Conservation (phyloP, 192 early-diverging fungal genomes). For the Coemansia erecta region DNA sequence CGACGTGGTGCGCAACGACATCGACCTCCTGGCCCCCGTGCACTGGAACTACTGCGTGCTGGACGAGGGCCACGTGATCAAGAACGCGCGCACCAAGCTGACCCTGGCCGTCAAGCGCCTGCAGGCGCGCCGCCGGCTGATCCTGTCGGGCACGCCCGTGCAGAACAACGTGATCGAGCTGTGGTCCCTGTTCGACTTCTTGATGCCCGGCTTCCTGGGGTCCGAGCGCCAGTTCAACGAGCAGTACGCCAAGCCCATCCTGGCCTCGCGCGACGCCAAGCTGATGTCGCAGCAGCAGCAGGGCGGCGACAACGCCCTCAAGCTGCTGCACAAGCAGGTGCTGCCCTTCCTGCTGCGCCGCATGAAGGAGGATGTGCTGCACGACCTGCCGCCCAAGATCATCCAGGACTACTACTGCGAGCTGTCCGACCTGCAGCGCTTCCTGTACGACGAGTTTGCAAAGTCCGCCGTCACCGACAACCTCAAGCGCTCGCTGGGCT, state of each 20-base stretch:
- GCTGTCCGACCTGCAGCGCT: constrained; percentile 82
- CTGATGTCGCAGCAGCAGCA: constrained; percentile 41
- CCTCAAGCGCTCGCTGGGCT: constrained; percentile 28
- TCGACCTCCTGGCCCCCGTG: constrained; percentile 69
- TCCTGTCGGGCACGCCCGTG: constrained; percentile 96
- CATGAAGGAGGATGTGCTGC: constrained; percentile 96
- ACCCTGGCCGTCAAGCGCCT: constrained; percentile 92
- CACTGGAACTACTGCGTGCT: constrained; percentile 94
- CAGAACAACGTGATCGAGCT: constrained; percentile 98
- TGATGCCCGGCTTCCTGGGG: constrained; percentile 98
- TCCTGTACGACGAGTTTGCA: constrained; percentile 92
- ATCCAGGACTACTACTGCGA: constrained; percentile 99
- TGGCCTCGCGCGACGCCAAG: constrained; percentile 87
- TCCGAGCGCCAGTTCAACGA: constrained; percentile 95
- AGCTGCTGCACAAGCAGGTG: constrained; percentile 94
- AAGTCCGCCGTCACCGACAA: constrained; percentile 53
- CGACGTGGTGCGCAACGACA: constrained; percentile 94
- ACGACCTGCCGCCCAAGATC: constrained; percentile 98
- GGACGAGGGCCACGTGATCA: constrained; percentile 98
- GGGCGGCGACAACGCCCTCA: constrained; percentile 63
- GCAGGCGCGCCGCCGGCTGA: constrained; percentile 81
- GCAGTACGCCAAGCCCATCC: constrained; percentile 88
- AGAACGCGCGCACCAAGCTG: constrained; percentile 90
- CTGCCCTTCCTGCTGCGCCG: constrained; percentile 92
- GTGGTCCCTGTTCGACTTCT: constrained; percentile 97